phyloP scores from a whole-genome alignment of 2,329 filamentous ascomycete species.

The Zymoseptoria crescenta region DNA sequence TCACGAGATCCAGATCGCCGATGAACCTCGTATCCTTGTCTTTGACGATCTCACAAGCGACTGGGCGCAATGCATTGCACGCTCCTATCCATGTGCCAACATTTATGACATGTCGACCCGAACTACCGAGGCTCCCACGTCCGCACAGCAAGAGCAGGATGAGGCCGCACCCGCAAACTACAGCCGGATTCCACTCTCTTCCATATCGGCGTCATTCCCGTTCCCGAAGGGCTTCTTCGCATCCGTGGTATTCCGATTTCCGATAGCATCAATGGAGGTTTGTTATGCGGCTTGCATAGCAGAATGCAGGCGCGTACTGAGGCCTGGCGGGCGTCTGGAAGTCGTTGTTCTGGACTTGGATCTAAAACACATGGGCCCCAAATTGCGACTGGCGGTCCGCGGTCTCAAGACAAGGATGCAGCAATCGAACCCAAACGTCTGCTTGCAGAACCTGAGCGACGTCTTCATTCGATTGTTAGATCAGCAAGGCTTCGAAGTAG shows the following conservation, averaged over 20 bases:
- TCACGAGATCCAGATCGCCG: constrained; percentile 55
- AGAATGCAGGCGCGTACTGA: constrained; percentile 69
- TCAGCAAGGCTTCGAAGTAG: constrained; percentile 59
- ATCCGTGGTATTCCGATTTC: constrained; percentile 69
- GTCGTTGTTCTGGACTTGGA: constrained; percentile 71
- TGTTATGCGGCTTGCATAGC: constrained; percentile 64
- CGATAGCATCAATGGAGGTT: constrained; percentile 58
- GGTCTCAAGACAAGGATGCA: constrained; percentile 65
- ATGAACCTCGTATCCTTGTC: constrained; percentile 61
- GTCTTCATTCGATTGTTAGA: constrained; percentile 59
- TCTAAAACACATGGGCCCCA: constrained; percentile 72
- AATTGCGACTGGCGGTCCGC: constrained; percentile 60
- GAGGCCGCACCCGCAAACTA: constrained; percentile 50
- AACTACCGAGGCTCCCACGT: constrained; percentile 17
- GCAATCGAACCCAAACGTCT: constrained; percentile 50
- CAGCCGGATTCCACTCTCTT: constrained; percentile 63
- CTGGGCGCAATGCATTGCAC: constrained; percentile 79
- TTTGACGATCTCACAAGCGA: constrained; percentile 82
- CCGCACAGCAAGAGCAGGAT: constrained; percentile 12
- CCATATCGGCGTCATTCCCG: constrained; percentile 59
- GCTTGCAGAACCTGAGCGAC: constrained; percentile 48
- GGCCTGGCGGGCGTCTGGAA: constrained; percentile 72
- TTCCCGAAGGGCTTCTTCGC: constrained; percentile 70
- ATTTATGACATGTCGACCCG: constrained; percentile 60
- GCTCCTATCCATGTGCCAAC: constrained; percentile 66